These are phyloP conservation scores for Acanthamoeba lenticulata DNA, from an alignment of 208 protist genomes.

Conservation along the genomic window DNA sequence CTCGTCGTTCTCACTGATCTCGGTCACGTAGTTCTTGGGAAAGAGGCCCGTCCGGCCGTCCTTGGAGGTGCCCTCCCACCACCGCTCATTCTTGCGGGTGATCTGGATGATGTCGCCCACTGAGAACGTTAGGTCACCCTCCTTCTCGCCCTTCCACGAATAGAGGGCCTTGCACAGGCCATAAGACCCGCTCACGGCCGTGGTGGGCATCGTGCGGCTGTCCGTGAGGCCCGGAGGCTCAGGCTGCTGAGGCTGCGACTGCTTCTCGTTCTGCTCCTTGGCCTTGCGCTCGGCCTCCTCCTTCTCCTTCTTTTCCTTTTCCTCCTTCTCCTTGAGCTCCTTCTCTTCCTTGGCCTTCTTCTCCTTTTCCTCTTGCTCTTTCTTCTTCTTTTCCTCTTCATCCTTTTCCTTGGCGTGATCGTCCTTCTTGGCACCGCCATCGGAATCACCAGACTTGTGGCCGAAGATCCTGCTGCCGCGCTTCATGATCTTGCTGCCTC, in stretches of 20 bases:
- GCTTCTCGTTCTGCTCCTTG: no score
- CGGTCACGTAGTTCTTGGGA: slow-evolving; percentile 48
- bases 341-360: not conserved
- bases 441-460: no score
- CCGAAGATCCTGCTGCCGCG: not conserved
- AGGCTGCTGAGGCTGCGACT: no score
- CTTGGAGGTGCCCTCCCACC: slow-evolving; percentile 89
- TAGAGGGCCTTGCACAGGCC: slow-evolving; percentile 80
- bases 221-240: not conserved
- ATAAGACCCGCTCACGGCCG: not conserved
- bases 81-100: slow-evolving; percentile 88
- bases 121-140: slow-evolving; percentile 91
- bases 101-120: slow-evolving; percentile 90
- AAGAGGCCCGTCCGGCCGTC: slow-evolving; percentile 22
- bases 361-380: not conserved
- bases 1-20: slow-evolving; percentile 30
- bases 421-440: slow-evolving; percentile 4
- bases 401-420: not conserved
- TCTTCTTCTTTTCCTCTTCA: not conserved
- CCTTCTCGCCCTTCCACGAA: slow-evolving; percentile 84
- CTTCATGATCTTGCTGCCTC: slow-evolving; percentile 43
- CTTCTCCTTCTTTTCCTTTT: not conserved
- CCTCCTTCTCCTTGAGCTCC: not conserved
- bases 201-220: not conserved
- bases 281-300: not conserved